Conservation (phyloP, 2,329 filamentous ascomycete genomes). For the Colletotrichum lupini region DNA sequence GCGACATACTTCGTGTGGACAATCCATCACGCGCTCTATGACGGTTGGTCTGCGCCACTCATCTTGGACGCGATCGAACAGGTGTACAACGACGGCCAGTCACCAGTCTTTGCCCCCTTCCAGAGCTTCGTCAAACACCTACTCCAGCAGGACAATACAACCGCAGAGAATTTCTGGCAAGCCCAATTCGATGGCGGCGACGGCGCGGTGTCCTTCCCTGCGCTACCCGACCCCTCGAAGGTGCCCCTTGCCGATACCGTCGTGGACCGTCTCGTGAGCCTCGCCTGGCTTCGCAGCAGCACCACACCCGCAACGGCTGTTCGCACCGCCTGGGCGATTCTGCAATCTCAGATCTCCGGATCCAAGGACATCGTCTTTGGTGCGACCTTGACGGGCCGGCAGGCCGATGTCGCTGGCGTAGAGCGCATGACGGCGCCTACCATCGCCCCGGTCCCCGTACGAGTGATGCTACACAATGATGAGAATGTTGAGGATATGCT, state of each 20-base stretch:
- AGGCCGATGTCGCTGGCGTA: slow-evolving; percentile 38
- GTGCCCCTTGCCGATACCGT: not conserved
- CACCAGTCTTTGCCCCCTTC: slow-evolving; percentile 26
- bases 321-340: slow-evolving; percentile 44
- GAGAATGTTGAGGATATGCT: not conserved
- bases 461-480: slow-evolving; percentile 29
- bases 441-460: slow-evolving; percentile 38
- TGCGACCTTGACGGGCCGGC: slow-evolving; percentile 39
- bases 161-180: slow-evolving; percentile 25
- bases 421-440: slow-evolving; percentile 38
- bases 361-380: slow-evolving; percentile 41
- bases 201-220: not conserved
- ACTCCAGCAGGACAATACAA: not conserved
- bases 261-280: not conserved
- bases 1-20: not conserved
- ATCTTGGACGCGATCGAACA: not conserved
- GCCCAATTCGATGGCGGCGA: slow-evolving; percentile 27
- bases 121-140: slow-evolving; percentile 18
- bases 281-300: not conserved
- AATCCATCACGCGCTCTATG: slow-evolving; percentile 37
- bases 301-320: slow-evolving; percentile 23
- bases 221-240: not conserved
- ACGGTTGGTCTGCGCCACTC: slow-evolving; percentile 28
- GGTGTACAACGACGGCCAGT: slow-evolving; percentile 19
- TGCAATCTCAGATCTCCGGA: slow-evolving; percentile 35